phyloP scores from a whole-genome alignment of 257 asterid species.

The Vinca minor region DNA sequence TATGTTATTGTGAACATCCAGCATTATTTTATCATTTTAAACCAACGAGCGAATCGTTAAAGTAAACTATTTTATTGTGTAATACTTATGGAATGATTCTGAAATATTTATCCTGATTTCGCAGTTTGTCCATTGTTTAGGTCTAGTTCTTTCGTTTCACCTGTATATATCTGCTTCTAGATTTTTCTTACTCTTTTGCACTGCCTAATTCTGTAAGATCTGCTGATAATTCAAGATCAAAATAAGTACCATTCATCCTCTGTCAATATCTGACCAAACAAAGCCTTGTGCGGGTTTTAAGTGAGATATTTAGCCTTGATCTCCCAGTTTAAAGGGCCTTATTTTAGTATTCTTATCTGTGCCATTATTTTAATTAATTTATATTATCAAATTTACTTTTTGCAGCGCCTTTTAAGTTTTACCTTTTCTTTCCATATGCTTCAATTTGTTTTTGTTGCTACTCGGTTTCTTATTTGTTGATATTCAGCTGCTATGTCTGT shows the following conservation, averaged over 20 bases:
- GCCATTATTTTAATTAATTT: not conserved
- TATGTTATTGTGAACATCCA: no score
- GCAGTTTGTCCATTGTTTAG: not conserved
- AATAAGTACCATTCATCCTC: not conserved
- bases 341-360: not conserved
- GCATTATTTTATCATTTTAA: not conserved
- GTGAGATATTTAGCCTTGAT: no score
- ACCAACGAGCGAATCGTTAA: not conserved
- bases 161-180: not conserved
- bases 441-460: not conserved
- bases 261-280: no score
- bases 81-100: not conserved
- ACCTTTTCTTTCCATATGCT: not conserved
- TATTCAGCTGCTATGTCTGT: no score
- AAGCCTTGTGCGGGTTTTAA: no score
- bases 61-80: not conserved
- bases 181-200: not conserved
- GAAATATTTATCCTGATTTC: not conserved
- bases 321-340: not conserved
- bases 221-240: not conserved
- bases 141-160: not conserved
- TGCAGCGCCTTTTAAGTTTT: no score
- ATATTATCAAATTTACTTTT: no score
- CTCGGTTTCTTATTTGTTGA: no score
- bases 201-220: not conserved